Evolutionary conservation across 345 rosid species (phyloP), one percentile per base, ranked within the genome.

Genomic region (Gossypium thurberi): DNA sequence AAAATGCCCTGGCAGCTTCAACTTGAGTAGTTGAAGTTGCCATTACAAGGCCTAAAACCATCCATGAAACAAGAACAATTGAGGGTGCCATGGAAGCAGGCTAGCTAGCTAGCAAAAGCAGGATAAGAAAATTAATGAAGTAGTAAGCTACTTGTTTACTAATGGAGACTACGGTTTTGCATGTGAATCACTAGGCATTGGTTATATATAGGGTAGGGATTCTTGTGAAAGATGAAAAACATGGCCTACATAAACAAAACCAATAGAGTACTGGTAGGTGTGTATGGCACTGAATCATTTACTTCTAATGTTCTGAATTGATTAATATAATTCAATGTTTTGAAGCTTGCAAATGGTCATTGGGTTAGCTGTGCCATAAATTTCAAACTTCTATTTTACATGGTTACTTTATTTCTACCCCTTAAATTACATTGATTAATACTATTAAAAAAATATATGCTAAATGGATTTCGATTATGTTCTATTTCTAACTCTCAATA

Each of bases 1-100:
- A 75, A 74, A 87, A 87, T 50, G 90, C 87, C 23, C 87, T 74
- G 10, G 78, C 74, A 25, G 84, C 83, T n/a, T 82, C 75, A 10
- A 75, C 84, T 77, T 69, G 84, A n/a, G 43, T 65, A 47, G 73
- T 75, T 72, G 79, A 76, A 62, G 40, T 53, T 53, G 40, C 65
- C 25, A 77, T 21, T 18, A 70, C 10, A 11, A 77, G 50, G 43
- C 65, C 76, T 48, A 73, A 62, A 33, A 61, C 25, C 37, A 44
- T 21, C 70, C 71, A 57, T 37, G 47, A 75, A 42, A 15, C 33
- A 18, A 47, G 3, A 42, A 13, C 40, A 13, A 44, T 6, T 69
- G 62, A 33, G 72, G 25, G 68, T n/a, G 69, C 80, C 82, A 76
- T 80, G 14, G 68, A 56, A 74, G 37, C 53, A 15, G 40, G 40